Base-by-base conservation (phyloP, 176 grass and related monocot genomes). In the Musa itinerans region DNA sequence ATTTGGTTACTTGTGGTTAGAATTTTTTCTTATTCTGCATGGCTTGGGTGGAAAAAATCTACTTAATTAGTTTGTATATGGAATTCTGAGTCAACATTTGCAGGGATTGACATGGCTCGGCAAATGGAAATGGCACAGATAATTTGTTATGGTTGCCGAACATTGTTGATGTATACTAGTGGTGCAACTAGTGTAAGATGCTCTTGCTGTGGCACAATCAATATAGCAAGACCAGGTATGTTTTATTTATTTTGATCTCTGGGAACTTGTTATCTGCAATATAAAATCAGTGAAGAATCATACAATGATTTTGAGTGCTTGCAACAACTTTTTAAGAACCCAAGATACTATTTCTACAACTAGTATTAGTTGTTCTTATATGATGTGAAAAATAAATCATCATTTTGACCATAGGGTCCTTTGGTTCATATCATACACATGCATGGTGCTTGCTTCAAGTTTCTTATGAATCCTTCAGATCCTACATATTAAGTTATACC, bases 191-290 rank as follows among this genome's bases (percentile, higher is more conserved):
- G 71, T 61, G 89, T 96, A 63, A 83, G 86, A 83, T 96, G 92
- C 81, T 85, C 89, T 66, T 96, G 89, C 72, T 96, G 92, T 76
- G 85, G 85, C 49, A 92, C 85, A 80, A 86, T 96, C 50, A 96
- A 87, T 89, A 83, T 85, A 69, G 78, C 84, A 74, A 92, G 80
- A 51, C 83, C 83, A 89, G 92, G 92, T 92, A 86, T 26, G 86
- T 21, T 25, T 76, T 6, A 5, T 25, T 24, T 25, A 19, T 62
- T 64, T 65, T 16, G 15, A 13, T 51, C 23, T 68, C 34, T 43
- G 34, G 34, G 34, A 4, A 43, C 34, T 6, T 43, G 34, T 6
- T 43, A 43, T 43, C 34, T 43, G 34, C 34, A 43, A 43, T 43
- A 43, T 43, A 43, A 43, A 43, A 43, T 43, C 34, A 43, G 34